These are phyloP conservation scores for Groenewaldozyma salmanticensis DNA, from an alignment of 805 yeast genomes.

Conservation along the genomic window DNA sequence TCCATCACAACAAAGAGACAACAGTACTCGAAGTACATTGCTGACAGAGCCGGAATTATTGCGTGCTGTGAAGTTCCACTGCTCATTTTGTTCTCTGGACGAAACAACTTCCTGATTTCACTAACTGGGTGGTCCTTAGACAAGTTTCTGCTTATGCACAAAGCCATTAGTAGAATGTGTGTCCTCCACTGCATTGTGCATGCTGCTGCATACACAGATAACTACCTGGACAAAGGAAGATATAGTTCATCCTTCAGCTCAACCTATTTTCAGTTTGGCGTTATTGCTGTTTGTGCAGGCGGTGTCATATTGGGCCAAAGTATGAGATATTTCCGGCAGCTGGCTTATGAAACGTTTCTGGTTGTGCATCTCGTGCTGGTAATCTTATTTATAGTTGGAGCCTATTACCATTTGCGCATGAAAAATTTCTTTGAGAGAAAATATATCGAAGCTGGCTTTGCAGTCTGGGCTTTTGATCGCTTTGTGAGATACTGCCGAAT, in stretches of 20 bases:
- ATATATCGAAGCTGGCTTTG: conserved; percentile 42
- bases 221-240: conserved; percentile 20
- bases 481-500: conserved; percentile 46
- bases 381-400: conserved; percentile 41
- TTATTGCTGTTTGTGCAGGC: conserved; percentile 33
- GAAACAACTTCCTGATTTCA: conserved; percentile 58
- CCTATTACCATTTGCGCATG: conserved; percentile 42
- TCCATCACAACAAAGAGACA: conserved; percentile 16
- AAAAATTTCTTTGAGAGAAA: conserved; percentile 1
- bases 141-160: conserved; percentile 52
- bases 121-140: conserved; percentile 55
- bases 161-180: conserved; percentile 49
- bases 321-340: conserved; percentile 39
- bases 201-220: conserved; percentile 40
- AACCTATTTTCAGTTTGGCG: conserved; percentile 21
- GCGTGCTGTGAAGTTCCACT: conserved; percentile 26
- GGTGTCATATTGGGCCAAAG: conserved; percentile 41
- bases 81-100: conserved; percentile 50
- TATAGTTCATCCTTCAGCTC: conserved; percentile 1
- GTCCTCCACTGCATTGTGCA: conserved; percentile 45
- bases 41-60: conserved; percentile 14
- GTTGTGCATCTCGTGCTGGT: conserved; percentile 47
- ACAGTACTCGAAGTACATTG: conserved; percentile 26
- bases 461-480: conserved; percentile 65
- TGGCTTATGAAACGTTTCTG: conserved; percentile 49